Percentiles rank a stretch among this genome's conserved stretches.
phyloP scores from a whole-genome alignment of 2,329 filamentous ascomycete species.

The Metarhizium sp. region DNA sequence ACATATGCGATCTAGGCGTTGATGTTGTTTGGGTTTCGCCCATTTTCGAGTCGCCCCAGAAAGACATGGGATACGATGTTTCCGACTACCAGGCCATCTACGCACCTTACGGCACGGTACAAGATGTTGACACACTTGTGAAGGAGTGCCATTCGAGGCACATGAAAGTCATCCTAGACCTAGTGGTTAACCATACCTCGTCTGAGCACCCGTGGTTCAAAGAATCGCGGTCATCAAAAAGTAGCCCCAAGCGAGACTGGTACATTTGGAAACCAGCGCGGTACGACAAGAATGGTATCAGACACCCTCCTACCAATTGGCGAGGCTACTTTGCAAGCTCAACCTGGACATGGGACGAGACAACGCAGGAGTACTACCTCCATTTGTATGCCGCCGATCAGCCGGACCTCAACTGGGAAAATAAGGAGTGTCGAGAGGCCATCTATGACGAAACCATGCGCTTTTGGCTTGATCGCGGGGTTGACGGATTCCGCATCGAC shows the following conservation, averaged over 20 bases:
- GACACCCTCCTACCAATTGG: conserved; percentile 52
- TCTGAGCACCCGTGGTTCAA: conserved; percentile 49
- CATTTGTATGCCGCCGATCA: conserved; percentile 60
- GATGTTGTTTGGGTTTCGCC: conserved; percentile 50
- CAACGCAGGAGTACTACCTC: conserved; percentile 43
- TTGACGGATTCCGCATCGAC: conserved; percentile 58
- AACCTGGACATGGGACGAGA: conserved; percentile 45
- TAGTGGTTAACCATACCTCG: conserved; percentile 64
- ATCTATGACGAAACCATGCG: conserved; percentile 58
- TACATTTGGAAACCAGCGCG: conserved; percentile 56
- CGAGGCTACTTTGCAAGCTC: conserved; percentile 33
- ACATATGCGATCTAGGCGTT: conserved; percentile 51
- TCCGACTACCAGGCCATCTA: conserved; percentile 40
- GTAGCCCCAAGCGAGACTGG: conserved; percentile 47
- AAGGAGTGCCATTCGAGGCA: conserved; percentile 45
- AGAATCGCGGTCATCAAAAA: conserved; percentile 39
- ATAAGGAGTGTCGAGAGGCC: conserved; percentile 52
- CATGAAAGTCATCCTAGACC: conserved; percentile 61
- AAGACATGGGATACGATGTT: conserved; percentile 59
- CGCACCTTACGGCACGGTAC: conserved; percentile 51
- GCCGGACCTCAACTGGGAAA: conserved; percentile 73
- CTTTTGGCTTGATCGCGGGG: conserved; percentile 65
- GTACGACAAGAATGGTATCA: conserved; percentile 41
- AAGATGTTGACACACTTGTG: conserved; percentile 55
- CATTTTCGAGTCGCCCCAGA: conserved; percentile 32